Evolutionary conservation across 2,329 filamentous ascomycete species (phyloP).

Genomic region (Sarocladium oryzae): DNA sequence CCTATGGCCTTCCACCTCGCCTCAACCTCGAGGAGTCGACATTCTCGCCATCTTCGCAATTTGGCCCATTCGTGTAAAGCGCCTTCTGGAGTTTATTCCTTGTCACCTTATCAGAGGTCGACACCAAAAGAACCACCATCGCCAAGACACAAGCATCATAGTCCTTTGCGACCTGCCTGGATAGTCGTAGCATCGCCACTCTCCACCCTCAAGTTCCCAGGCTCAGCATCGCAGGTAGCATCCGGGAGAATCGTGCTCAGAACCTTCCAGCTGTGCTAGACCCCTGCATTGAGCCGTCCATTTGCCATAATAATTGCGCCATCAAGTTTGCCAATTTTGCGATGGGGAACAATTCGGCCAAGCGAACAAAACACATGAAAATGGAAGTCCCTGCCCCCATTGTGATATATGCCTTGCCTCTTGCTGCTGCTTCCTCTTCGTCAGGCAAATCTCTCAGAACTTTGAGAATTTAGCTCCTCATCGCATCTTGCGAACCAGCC

Average conservation of each 20-base stretch:
- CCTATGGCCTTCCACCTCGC: not conserved
- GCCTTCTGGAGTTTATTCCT: not conserved
- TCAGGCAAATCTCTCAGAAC: not conserved
- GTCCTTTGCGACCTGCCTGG: constrained; percentile 2
- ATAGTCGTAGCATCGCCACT: constrained; percentile 5
- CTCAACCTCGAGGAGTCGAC: not conserved
- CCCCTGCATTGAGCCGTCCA: not conserved
- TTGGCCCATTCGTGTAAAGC: not conserved
- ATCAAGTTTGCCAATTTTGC: not conserved
- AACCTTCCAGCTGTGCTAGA: not conserved
- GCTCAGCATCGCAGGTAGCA: not conserved
- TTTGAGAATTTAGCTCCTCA: not conserved
- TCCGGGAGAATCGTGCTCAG: constrained; percentile 3
- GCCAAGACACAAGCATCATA: constrained; percentile 1
- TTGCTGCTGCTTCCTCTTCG: not conserved
- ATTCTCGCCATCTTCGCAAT: not conserved
- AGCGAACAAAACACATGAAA: not conserved
- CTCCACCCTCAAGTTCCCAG: not conserved
- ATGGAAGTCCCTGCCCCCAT: not conserved
- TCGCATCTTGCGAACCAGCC: not conserved
- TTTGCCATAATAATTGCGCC: not conserved
- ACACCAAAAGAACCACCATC: not conserved
- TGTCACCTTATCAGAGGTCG: not conserved
- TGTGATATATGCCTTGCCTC: not conserved
- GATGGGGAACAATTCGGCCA: not conserved